Base-by-base conservation (phyloP, 257 asterid species). In the Nicotiana knightiana region DNA sequence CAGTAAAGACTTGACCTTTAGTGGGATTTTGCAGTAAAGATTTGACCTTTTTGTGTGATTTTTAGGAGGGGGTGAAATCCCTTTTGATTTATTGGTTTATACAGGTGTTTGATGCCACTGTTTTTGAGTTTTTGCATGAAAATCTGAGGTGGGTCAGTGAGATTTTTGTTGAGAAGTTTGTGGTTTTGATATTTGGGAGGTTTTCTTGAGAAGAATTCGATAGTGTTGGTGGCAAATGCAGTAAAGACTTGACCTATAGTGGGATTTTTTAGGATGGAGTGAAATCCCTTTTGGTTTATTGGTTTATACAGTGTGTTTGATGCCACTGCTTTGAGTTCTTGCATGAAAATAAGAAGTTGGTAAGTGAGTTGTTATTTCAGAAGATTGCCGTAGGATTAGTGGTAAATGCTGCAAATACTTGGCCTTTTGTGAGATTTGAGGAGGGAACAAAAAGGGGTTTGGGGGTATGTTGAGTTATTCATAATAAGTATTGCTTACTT, bases 401-500 rank as follows among this genome's bases (percentile, higher is more conserved):
- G 80, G 46, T 79, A 68, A 67, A 81, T 84, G 81, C 57, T 75
- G 84, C 73, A 85, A 85, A 90, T 84, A 80, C 84, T 89, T 43
- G 48, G 48, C 48, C 48, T 77, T 58, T 28, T 5, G 54, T 43
- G 64, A 76, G 53, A 76, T 82, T 57, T 17, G 33, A 35, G 51
- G 10, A 43, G 48, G 32, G 58, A 51, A 51, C 17, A 51, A 51
- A 51, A 57, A 80, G 80, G 33, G 26, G 62, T 55, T 81, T 28
- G 81, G 85, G 66, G 64, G 18, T 78, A 61, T 64, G 39, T 28
- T 64, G 63, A 16, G 46, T 4, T 75, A 48, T 51, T 68, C 76
- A 84, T 85, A 91, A 84, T 86, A 89, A 89, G 88, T 81, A 73
- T 17, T 59, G 68, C 63, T 33, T 68, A 64, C 82, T 83, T 77